These are phyloP conservation scores for Lachnellula subtilissima DNA, from an alignment of 2,329 filamentous ascomycete genomes.

Conservation along the genomic window DNA sequence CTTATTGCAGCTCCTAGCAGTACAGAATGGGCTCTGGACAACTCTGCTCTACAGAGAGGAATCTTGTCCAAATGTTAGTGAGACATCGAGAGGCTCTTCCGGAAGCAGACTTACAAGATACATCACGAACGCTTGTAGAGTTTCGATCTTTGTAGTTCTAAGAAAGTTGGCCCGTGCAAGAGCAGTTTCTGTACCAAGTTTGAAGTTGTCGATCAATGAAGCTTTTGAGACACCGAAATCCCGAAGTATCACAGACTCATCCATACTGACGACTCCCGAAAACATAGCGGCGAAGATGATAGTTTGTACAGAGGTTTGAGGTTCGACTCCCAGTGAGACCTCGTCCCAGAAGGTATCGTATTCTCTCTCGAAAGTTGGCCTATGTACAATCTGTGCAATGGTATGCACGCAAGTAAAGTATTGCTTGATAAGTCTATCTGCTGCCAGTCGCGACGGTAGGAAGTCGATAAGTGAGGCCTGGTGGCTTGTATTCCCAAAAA, in stretches of 20 bases:
- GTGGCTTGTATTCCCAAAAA: constrained; percentile 52
- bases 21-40: constrained; percentile 69
- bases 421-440: constrained; percentile 58
- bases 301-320: constrained; percentile 59
- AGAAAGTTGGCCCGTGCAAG: constrained; percentile 67
- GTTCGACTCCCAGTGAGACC: constrained; percentile 54
- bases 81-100: not conserved
- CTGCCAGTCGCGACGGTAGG: constrained; percentile 52
- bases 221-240: constrained; percentile 54
- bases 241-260: constrained; percentile 45
- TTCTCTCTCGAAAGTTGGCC: constrained; percentile 57
- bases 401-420: constrained; percentile 67
- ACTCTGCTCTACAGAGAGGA: constrained; percentile 65
- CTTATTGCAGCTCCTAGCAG: constrained; percentile 67
- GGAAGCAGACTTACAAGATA: constrained; percentile 54
- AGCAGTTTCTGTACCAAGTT: constrained; percentile 61
- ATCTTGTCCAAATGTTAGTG: constrained; percentile 44
- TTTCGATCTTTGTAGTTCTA: constrained; percentile 67
- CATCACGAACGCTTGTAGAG: constrained; percentile 71
- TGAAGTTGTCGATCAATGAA: constrained; percentile 57
- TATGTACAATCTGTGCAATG: constrained; percentile 63
- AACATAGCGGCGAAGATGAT: constrained; percentile 67
- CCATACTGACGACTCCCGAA: constrained; percentile 62
- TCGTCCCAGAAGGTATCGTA: constrained; percentile 64
- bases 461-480: constrained; percentile 52